A percentile compares a stretch with the other conserved stretches of the same genome.
phyloP scores from a whole-genome alignment of 192 early-diverging fungal species.

The Coemansia sp. region DNA sequence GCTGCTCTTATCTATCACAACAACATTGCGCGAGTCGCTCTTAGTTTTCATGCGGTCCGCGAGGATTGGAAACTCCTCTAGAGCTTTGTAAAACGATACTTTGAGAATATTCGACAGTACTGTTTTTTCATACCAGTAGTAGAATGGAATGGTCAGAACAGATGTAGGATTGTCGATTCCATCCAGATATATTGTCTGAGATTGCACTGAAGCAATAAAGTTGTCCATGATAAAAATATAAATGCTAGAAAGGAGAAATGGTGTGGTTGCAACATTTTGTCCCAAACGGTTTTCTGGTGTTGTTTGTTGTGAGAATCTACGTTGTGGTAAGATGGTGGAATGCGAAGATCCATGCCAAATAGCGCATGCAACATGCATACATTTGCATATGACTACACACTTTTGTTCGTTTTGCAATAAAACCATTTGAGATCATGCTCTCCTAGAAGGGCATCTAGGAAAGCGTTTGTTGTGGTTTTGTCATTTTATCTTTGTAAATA shows the following conservation, averaged over 20 bases:
- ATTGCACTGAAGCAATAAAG: background rate
- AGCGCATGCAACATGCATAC: too few relatives aligned
- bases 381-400: too few relatives aligned
- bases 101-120: constrained; percentile 9
- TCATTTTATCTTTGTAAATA: too few relatives aligned
- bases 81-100: constrained; percentile 12
- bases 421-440: too few relatives aligned
- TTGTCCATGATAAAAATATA: constrained; percentile 12
- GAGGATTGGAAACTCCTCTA: constrained; percentile 26
- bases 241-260: background rate
- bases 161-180: constrained; percentile 8
- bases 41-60: constrained; percentile 6
- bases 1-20: constrained; percentile 10
- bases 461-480: too few relatives aligned
- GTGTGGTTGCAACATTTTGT: background rate
- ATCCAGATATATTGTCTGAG: constrained; percentile 12
- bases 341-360: too few relatives aligned
- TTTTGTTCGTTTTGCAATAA: too few relatives aligned
- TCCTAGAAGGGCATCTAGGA: too few relatives aligned
- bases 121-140: constrained; percentile 17
- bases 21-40: background rate
- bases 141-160: constrained; percentile 3
- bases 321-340: too few relatives aligned
- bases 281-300: too few relatives aligned
- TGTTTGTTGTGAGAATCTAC: too few relatives aligned